Conservation (phyloP, 805 yeast genomes). For the Blastobotrys peoriensis region DNA sequence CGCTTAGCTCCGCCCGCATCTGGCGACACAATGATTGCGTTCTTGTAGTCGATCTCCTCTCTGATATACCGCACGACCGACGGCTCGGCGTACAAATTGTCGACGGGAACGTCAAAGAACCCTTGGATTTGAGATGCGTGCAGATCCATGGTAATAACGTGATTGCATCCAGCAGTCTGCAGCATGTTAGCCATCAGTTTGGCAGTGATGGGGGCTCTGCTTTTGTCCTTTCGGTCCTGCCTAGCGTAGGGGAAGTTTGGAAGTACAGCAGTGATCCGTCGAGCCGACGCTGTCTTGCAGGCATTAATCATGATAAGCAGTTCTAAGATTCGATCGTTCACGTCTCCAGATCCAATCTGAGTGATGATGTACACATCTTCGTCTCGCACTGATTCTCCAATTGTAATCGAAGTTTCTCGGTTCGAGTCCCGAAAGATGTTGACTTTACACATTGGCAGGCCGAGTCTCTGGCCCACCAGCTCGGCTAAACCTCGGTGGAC, state of each 20-base stretch:
- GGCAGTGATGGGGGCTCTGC: conserved; percentile 95
- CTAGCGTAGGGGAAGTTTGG: conserved; percentile 98
- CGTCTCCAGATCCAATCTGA: conserved; percentile 81
- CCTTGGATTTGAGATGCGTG: conserved; percentile 99
- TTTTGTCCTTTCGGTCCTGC: conserved; percentile 94
- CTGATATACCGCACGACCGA: conserved; percentile 77
- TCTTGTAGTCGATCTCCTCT: conserved; percentile 49
- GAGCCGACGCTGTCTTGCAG: conserved; percentile 89
- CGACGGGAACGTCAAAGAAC: conserved; percentile 92
- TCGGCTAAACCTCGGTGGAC: conserved; percentile 76
- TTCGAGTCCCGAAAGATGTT: conserved; percentile 80
- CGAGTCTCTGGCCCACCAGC: conserved; percentile 60
- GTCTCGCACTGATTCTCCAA: conserved; percentile 88
- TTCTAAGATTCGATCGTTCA: conserved; percentile 85
- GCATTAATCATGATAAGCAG: conserved; percentile 87
- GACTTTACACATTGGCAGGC: conserved; percentile 61
- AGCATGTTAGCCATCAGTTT: conserved; percentile 88
- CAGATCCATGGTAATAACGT: conserved; percentile 93
- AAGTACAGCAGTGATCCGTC: conserved; percentile 89
- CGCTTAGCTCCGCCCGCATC: conserved; percentile 99
- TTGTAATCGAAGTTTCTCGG: conserved; percentile 78
- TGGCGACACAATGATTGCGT: conserved; percentile 84
- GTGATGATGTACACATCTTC: conserved; percentile 51
- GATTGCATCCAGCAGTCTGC: conserved; percentile 93
- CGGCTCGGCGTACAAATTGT: conserved; percentile 94